phyloP scores from a whole-genome alignment of 331 rosid genomes.

The Arachis monticola region DNA sequence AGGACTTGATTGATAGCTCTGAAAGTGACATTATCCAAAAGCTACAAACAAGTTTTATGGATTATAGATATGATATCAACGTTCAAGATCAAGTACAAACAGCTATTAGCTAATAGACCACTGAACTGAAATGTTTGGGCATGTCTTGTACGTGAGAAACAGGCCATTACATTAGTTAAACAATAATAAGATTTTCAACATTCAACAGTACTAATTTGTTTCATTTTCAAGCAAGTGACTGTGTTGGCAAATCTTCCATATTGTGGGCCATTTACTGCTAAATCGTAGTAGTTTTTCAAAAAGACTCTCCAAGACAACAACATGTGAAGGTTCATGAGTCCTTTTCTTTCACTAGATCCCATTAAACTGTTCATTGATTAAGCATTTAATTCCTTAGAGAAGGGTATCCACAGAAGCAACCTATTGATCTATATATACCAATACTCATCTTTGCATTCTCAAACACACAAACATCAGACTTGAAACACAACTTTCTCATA shows the following conservation, averaged over 20 bases:
- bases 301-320: background rate
- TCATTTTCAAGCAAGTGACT: background rate
- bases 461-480: background rate
- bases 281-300: background rate
- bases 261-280: too few relatives aligned
- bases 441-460: background rate
- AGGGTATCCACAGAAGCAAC: background rate
- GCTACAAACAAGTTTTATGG: too few relatives aligned
- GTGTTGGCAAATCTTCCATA: too few relatives aligned
- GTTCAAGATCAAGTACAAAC: too few relatives aligned
- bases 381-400: background rate
- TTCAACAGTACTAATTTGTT: background rate
- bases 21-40: too few relatives aligned
- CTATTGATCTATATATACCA: background rate
- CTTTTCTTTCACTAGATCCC: background rate
- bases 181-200: background rate
- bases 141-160: background rate
- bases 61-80: too few relatives aligned
- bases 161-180: background rate
- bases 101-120: too few relatives aligned
- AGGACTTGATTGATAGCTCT: too few relatives aligned
- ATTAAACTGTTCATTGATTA: background rate
- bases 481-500: background rate
- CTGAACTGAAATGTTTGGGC: slow-evolving; percentile 1
- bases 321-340: background rate